phyloP scores from a whole-genome alignment of 371 early-diverging fungal species.

The Batrachochytrium dendrobatidis region DNA sequence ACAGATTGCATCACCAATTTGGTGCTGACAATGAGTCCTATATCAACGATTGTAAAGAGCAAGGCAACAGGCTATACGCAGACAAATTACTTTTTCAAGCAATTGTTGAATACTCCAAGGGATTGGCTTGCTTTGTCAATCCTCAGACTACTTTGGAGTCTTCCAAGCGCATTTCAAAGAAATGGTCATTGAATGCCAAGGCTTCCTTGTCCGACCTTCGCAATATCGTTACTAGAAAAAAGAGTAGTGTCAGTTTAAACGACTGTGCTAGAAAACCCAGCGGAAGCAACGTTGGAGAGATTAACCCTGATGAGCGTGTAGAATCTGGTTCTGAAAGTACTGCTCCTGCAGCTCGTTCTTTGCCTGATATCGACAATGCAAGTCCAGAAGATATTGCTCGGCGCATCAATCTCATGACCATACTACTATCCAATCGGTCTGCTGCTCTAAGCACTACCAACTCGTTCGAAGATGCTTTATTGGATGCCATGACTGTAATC shows the following conservation, averaged over 20 bases:
- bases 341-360: not conserved
- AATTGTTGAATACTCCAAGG: constrained; percentile 55
- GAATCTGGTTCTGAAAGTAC: not conserved
- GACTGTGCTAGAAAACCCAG: not conserved
- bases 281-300: not conserved
- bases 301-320: too few species aligned
- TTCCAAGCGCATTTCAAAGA: not conserved
- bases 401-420: constrained; percentile 12
- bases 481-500: constrained; percentile 57
- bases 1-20: not conserved
- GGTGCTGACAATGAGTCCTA: not conserved
- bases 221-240: not conserved
- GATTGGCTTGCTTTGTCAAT: constrained; percentile 32
- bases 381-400: too few species aligned
- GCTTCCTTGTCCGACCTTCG: not conserved
- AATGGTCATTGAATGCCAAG: not conserved
- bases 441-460: constrained; percentile 45
- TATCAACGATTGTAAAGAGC: constrained; percentile 9
- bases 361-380: not conserved
- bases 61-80: constrained; percentile 37
- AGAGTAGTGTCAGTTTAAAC: not conserved
- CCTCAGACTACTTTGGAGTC: not conserved
- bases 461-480: constrained; percentile 49
- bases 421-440: constrained; percentile 61
- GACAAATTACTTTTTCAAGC: constrained; percentile 49